Percentiles rank a stretch among this genome's conserved stretches.
phyloP scores from a whole-genome alignment of 1,284 basidiomycete species.

The Puccinia polysora region DNA sequence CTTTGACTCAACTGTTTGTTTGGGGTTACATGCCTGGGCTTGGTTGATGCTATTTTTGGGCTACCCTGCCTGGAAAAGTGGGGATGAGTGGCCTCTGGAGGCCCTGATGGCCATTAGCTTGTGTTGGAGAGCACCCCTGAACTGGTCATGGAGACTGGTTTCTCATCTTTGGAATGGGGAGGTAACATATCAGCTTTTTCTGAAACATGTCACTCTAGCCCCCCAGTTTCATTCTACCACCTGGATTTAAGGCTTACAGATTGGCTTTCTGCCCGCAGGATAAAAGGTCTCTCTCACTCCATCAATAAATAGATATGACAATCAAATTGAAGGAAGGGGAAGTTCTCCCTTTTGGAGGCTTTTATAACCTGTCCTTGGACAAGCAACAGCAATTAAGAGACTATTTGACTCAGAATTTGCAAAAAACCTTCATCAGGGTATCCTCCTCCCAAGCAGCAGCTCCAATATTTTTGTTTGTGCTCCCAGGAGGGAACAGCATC shows the following conservation, averaged over 20 bases:
- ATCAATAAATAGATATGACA: not conserved
- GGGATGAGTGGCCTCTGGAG: not conserved
- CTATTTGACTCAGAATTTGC: conserved; percentile 1
- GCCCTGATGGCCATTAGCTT: not conserved
- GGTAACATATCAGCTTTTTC: not conserved
- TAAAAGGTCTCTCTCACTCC: not conserved
- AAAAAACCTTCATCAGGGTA: conserved; percentile 5
- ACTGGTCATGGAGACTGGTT: not conserved
- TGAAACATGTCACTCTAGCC: too few relatives aligned
- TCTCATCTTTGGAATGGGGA: not conserved
- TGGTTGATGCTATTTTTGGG: conserved; percentile 8
- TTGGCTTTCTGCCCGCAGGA: not conserved
- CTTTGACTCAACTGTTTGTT: not conserved
- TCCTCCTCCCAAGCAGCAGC: not conserved
- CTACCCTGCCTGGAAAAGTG: conserved; percentile 5
- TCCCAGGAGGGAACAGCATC: not conserved
- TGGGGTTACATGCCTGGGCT: conserved; percentile 2
- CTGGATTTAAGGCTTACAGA: not conserved
- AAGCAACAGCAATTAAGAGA: not conserved
- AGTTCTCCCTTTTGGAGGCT: conserved; percentile 4
- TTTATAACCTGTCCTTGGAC: not conserved
- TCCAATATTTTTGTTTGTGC: conserved; percentile 9
- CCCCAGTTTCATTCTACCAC: not conserved
- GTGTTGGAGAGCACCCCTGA: not conserved
- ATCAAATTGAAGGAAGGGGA: conserved; percentile 2